Conservation (phyloP, 805 yeast genomes). For the Lipomyces starkeyi region DNA sequence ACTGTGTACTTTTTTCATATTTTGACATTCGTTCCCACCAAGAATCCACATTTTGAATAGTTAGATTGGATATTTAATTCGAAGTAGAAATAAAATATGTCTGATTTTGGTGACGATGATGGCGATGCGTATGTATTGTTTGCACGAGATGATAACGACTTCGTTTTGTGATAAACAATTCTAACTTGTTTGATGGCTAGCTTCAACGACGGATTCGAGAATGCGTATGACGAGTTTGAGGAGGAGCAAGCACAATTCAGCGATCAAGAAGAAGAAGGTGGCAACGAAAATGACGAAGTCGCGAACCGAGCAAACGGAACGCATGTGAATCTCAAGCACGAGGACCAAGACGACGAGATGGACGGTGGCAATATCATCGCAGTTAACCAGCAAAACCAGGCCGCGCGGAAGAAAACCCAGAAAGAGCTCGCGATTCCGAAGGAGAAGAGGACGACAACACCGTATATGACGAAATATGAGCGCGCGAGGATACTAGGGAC, state of each 20-base stretch:
- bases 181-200: constrained; percentile 39
- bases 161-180: neutral
- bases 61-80: neutral
- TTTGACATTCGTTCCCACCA: neutral
- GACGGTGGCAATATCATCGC: constrained; percentile 72
- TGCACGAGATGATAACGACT: neutral
- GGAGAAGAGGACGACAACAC: constrained; percentile 91
- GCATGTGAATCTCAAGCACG: constrained; percentile 44
- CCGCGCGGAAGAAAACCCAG: constrained; percentile 63
- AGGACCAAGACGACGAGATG: constrained; percentile 52
- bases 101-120: constrained; percentile 51
- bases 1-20: neutral
- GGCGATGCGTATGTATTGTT: constrained; percentile 45
- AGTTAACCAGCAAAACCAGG: constrained; percentile 60
- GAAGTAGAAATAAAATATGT: constrained; percentile 42
- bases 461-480: constrained; percentile 98
- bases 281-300: constrained; percentile 49
- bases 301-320: constrained; percentile 46
- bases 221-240: constrained; percentile 60
- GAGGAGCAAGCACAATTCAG: constrained; percentile 80
- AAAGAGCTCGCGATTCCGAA: constrained; percentile 86
- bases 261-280: constrained; percentile 61
- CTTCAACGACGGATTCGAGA: constrained; percentile 57
- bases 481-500: constrained; percentile 98
- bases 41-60: neutral